A percentile compares a stretch with the other conserved stretches of the same genome.
phyloP scores from a whole-genome alignment of 495 filamentous ascomycete species.

The Annulohypoxylon maeteangense region DNA sequence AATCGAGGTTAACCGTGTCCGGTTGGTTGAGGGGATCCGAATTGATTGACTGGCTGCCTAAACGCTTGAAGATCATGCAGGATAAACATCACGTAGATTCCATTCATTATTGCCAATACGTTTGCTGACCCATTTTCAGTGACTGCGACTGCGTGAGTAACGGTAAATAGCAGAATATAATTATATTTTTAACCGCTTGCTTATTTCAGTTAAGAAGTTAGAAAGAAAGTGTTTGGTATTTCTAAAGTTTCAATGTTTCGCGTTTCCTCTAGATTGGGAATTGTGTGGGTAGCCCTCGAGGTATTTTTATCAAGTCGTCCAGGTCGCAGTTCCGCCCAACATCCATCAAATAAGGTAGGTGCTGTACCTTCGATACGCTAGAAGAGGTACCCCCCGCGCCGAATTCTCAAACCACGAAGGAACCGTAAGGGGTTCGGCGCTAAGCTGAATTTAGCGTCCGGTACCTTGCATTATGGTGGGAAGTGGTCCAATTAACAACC shows the following conservation, averaged over 20 bases:
- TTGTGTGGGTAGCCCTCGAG: constrained; percentile 6
- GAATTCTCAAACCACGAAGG: constrained; percentile 31
- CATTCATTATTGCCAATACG: background rate
- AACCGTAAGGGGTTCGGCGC: constrained; percentile 29
- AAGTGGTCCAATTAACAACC: constrained; percentile 25
- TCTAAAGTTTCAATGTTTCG: constrained; percentile 32
- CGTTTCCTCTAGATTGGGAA: constrained; percentile 22
- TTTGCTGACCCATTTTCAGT: background rate
- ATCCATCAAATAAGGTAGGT: constrained; percentile 16
- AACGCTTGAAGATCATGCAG: background rate
- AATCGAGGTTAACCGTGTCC: background rate
- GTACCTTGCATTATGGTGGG: constrained; percentile 41
- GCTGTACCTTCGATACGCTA: background rate
- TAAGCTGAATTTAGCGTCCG: constrained; percentile 31
- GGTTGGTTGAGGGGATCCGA: constrained; percentile 15
- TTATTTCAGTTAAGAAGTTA: background rate
- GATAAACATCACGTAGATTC: background rate
- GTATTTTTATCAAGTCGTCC: constrained; percentile 12
- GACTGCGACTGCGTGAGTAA: background rate
- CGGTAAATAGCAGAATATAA: background rate
- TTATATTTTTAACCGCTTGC: constrained; percentile 20
- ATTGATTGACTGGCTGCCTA: background rate
- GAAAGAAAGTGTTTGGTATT: background rate
- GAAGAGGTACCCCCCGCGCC: constrained; percentile 22
- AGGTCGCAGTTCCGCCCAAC: background rate